Percentiles rank a stretch among this genome's conserved stretches.
phyloP scores from a whole-genome alignment of 768 basidiomycete genomes.

The Suillus subaureus region DNA sequence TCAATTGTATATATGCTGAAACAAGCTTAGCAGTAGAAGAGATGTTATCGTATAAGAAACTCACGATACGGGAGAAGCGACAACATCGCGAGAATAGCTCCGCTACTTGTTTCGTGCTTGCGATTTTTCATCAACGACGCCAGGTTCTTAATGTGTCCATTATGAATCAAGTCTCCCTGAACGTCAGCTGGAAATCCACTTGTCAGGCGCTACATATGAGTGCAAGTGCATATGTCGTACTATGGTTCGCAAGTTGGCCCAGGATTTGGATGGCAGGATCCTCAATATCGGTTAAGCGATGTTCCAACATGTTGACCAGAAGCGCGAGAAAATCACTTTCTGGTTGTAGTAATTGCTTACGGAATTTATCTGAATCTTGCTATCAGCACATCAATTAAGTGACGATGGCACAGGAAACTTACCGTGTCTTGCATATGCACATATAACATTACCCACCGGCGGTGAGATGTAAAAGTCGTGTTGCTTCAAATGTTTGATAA shows the following conservation, averaged over 20 bases:
- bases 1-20: conserved; percentile 3
- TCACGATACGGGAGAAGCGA: conserved; percentile 4
- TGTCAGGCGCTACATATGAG: background rate
- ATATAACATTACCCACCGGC: conserved; percentile 9
- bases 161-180: conserved; percentile 3
- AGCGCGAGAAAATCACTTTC: background rate
- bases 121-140: conserved; percentile 5
- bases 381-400: background rate
- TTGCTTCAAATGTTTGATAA: conserved; percentile 6
- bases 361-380: background rate
- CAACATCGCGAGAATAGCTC: conserved; percentile 4
- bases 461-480: conserved; percentile 10
- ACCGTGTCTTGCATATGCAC: conserved; percentile 3
- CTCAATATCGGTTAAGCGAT: conserved; percentile 11
- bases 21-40: background rate
- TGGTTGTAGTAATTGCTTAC: background rate
- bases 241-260: background rate
- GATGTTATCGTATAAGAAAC: background rate
- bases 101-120: background rate
- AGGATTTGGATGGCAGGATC: conserved; percentile 11
- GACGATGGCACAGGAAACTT: no score
- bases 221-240: background rate
- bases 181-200: background rate
- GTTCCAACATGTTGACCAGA: conserved; percentile 10
- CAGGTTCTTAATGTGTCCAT: background rate